Evolutionary conservation across 371 early-diverging fungal species (phyloP), one percentile per base, ranked within the genome.

Genomic region (Saksenaea vasiformis): DNA sequence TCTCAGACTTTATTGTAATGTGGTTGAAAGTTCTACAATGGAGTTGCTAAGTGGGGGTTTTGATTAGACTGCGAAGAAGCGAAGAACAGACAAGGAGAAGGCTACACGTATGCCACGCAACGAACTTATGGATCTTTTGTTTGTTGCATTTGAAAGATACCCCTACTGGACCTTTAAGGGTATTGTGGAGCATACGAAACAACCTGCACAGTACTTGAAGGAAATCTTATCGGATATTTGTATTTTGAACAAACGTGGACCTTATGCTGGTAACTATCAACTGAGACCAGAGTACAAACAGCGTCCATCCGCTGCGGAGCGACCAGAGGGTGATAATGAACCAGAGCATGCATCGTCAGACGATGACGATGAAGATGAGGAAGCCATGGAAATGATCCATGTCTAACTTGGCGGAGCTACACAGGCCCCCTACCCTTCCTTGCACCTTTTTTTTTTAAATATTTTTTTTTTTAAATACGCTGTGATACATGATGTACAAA

Each of bases 91-190:
- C 65, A 75, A 91, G 61, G 80, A 87, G 69, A 91, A 91, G 69
- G 86, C 88, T 34, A 92, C 93, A 3, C 88, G 96, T 56, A 85
- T 96, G 87, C 92, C 94, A 34, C 78, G 87, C 64, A 86, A 91
- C 75, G 92, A 93, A 43, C 87, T 97, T 54, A 86, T 93, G 84
- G 91, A 92, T 70, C 64, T 91, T 60, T 66, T 97, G 41, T 96
- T 97, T 78, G 73, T 74, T 47, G 88, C 88, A 14, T 97, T 95
- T 74, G 90, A 91, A 60, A 80, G 85, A 65, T 87, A 85, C 58
- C 85, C 87, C n/a, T 92, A 95, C 69, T 94, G 91, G 90, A 85
- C 87, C 17, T 88, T 96, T 71, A 94, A 92, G 77, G 93, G 90
- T 35, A 76, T 97, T 56, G 78, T 91, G 7, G 95, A 94, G 60